Percentiles rank a stretch among this genome's conserved stretches.
Conservation (phyloP, 441 rosid genomes). For the Brassica balearica region DNA sequence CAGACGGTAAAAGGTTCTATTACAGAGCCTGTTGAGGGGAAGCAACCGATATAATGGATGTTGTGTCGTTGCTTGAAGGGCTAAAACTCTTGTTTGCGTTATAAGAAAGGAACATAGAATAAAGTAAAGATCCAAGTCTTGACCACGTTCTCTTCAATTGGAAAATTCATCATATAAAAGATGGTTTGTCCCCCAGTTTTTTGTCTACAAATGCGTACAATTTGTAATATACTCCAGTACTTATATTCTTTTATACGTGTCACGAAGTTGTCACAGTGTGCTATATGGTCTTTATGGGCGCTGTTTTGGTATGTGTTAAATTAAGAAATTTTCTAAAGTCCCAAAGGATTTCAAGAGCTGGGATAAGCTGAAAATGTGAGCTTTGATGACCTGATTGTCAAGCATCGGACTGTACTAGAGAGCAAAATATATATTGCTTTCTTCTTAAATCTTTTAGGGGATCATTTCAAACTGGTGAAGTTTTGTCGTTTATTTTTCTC, state of each 20-base stretch:
- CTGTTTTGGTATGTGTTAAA: no score
- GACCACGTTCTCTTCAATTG: background rate
- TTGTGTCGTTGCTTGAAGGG: constrained; percentile 19
- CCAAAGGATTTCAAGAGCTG: no score
- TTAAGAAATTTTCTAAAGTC: no score
- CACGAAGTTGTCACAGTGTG: background rate
- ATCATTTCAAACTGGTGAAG: no score
- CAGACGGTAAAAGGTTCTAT: constrained; percentile 52
- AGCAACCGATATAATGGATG: constrained; percentile 42
- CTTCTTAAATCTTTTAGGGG: no score
- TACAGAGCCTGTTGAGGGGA: constrained; percentile 36
- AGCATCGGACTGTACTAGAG: no score
- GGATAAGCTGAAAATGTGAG: no score
- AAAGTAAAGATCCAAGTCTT: constrained; percentile 18
- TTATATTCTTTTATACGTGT: constrained; percentile 7
- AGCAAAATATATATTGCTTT: no score
- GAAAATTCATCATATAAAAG: background rate
- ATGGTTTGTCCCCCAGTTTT: constrained; percentile 23
- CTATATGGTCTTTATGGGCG: background rate
- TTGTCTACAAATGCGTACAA: background rate
- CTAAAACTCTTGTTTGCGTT: constrained; percentile 17
- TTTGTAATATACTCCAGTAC: constrained; percentile 7
- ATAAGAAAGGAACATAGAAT: constrained; percentile 14
- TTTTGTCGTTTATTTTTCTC: no score
- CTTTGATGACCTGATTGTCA: no score